Conservation (phyloP, 2,329 filamentous ascomycete genomes). For the Metarhizium guizhouense region DNA sequence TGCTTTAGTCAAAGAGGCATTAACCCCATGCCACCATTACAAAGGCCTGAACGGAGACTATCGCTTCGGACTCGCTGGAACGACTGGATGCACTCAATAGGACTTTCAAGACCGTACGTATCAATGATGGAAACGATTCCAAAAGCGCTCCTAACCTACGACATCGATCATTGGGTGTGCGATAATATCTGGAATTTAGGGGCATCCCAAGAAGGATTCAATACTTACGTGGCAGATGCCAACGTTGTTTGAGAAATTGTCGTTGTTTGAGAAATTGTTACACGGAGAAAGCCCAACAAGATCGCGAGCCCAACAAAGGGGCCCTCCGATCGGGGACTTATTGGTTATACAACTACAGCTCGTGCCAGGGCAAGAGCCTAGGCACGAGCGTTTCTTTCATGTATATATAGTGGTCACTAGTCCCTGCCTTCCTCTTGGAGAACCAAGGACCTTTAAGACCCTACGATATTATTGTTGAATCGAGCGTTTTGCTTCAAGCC, state of each 20-base stretch:
- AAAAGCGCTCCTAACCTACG: slow-evolving; percentile 10
- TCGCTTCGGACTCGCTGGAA: slow-evolving; percentile 12
- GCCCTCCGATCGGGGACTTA: no score
- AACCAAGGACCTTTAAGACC: no score
- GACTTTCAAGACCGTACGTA: slow-evolving; percentile 10
- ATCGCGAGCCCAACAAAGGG: no score
- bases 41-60: slow-evolving; percentile 3
- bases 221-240: background rate
- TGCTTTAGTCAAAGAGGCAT: slow-evolving; percentile 20
- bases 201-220: slow-evolving; percentile 2
- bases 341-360: no score
- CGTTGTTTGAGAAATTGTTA: no score
- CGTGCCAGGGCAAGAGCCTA: no score
- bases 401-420: no score
- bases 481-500: no score
- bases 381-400: no score
- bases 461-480: no score
- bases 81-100: slow-evolving; percentile 15
- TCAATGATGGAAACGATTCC: slow-evolving; percentile 16
- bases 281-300: no score
- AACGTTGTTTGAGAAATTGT: background rate
- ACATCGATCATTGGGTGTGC: slow-evolving; percentile 15
- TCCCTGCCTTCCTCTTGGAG: no score
- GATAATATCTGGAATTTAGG: slow-evolving; percentile 18
- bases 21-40: slow-evolving; percentile 10